Evolutionary conservation across 108 stramenopile genomes (phyloP).

Genomic region (Stephanodiscus triporus): DNA sequence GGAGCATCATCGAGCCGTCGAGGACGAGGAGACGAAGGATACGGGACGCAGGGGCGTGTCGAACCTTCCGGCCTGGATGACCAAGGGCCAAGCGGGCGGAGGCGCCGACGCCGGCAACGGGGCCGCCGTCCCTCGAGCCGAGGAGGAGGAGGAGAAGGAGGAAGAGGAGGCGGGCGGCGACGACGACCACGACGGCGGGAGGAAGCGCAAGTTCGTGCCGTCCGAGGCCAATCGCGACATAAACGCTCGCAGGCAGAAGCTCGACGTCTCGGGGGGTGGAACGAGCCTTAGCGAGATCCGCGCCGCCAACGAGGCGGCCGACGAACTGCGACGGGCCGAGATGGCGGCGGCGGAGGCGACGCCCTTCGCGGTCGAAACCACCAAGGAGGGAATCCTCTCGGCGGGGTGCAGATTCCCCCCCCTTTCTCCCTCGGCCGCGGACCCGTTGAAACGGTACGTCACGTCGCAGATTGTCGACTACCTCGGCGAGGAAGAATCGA

Average conservation of each 20-base stretch:
- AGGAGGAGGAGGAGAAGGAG: conserved; percentile 36
- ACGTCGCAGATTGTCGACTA: conserved; percentile 69
- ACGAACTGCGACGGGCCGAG: conserved; percentile 7
- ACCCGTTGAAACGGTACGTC: conserved; percentile 52
- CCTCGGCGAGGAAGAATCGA: conserved; percentile 74
- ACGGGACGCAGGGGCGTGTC: conserved; percentile 66
- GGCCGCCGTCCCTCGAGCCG: conserved; percentile 14
- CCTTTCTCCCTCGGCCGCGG: conserved; percentile 29
- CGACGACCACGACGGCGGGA: conserved; percentile 20
- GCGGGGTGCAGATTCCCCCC: conserved; percentile 47
- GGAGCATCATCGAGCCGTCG: conserved; percentile 8
- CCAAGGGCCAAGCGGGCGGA: conserved; percentile 34
- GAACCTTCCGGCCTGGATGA: conserved; percentile 88
- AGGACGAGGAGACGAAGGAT: conserved; percentile 28
- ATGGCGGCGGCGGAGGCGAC: background rate
- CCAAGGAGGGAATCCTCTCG: conserved; percentile 42
- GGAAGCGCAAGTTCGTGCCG: conserved; percentile 52
- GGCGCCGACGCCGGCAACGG: background rate
- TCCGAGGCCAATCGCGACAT: conserved; percentile 54
- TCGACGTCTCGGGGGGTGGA: conserved; percentile 42
- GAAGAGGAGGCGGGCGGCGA: conserved; percentile 40
- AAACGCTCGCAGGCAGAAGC: conserved; percentile 43
- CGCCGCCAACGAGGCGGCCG: conserved; percentile 54
- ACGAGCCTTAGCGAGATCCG: conserved; percentile 45
- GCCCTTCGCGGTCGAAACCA: conserved; percentile 29